Evolutionary conservation across 805 yeast species (phyloP), one percentile per base, ranked within the genome.

Genomic region (Cyberlindnera maclurae): DNA sequence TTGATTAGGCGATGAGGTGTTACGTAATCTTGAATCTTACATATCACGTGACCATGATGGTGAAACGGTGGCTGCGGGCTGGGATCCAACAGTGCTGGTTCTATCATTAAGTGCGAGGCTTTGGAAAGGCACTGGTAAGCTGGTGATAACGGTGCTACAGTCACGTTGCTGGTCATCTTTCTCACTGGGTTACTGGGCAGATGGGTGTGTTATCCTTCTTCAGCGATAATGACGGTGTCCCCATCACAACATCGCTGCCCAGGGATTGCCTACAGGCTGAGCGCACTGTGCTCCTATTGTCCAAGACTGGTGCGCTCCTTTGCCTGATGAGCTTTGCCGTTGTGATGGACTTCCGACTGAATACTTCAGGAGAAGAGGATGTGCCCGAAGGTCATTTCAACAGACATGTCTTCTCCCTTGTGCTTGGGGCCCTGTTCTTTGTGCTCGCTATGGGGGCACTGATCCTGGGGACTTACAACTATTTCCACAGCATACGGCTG

Each of bases 231-330:
- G 37, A 33, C 9, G 47, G 50, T 4, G 20, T 38, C 15, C 40
- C 40, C 1, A 34, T 51, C 9, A 39, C 44, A 5, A 44, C 52
- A 4, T 52, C 57, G 1, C 36, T 53, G 0, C 55, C 59, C 1
- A 42, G 58, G 18, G 59, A 55, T 39, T 52, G 58, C 37, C 37
- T 55, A 5, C 59, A 55, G 33, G 54, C 54, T 3, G 59, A 55
- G 32, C 36, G 58, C 12, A 46, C 57, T 0, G 18, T 53, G 9
- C 40, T 55, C 7, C 47, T 47, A 15, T 41, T 44, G 22, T 49
- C 50, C 43, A 53, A 53, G 29, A 43, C 52, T 9, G 41, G 54
- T 2, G 50, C 49, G 0, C 33, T 40, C 0, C 40, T 55, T 2
- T 44, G 49, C 2, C 27, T 53, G 9, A 24, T 47, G 28, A 45